Percentiles rank a stretch among this genome's conserved stretches.
phyloP scores from a whole-genome alignment of 2,329 filamentous ascomycete species.

The Microcyclospora pomicola region DNA sequence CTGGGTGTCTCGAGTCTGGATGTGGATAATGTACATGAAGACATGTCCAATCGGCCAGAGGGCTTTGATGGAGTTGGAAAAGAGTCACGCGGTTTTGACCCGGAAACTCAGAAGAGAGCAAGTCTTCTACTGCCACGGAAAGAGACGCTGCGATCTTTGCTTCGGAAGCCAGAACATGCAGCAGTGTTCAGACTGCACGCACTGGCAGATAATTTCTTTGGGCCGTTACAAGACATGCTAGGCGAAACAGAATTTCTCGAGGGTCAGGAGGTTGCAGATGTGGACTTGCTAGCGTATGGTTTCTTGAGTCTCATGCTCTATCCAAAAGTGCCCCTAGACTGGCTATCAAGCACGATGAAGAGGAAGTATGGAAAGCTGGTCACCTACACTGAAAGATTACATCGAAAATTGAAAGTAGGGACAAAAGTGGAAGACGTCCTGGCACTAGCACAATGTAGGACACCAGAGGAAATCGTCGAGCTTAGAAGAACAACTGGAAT shows the following conservation, averaged over 20 bases:
- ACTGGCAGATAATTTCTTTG: conserved; percentile 56
- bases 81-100: conserved; percentile 16
- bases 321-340: conserved; percentile 46
- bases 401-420: conserved; percentile 9
- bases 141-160: conserved; percentile 45
- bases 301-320: conserved; percentile 64
- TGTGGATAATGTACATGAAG: conserved; percentile 27
- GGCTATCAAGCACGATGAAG: conserved; percentile 45
- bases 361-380: conserved; percentile 31
- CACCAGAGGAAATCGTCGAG: conserved; percentile 2
- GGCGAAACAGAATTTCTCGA: conserved; percentile 43
- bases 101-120: conserved; percentile 23
- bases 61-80: conserved; percentile 18
- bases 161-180: conserved; percentile 54
- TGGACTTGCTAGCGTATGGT: conserved; percentile 71
- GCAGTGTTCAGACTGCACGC: conserved; percentile 64
- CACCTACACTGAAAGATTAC: conserved; percentile 26
- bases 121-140: conserved; percentile 42
- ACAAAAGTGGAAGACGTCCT: conserved; percentile 14
- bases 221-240: conserved; percentile 53
- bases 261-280: conserved; percentile 39
- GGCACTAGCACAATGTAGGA: conserved; percentile 5
- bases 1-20: conserved; percentile 35
- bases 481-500: conserved; percentile 2
- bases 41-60: conserved; percentile 21